A percentile compares a stretch with the other conserved stretches of the same genome.
These are phyloP conservation scores for Penicillium psychrosexuale DNA, from an alignment of 2,329 filamentous ascomycete species.

Conservation along the genomic window DNA sequence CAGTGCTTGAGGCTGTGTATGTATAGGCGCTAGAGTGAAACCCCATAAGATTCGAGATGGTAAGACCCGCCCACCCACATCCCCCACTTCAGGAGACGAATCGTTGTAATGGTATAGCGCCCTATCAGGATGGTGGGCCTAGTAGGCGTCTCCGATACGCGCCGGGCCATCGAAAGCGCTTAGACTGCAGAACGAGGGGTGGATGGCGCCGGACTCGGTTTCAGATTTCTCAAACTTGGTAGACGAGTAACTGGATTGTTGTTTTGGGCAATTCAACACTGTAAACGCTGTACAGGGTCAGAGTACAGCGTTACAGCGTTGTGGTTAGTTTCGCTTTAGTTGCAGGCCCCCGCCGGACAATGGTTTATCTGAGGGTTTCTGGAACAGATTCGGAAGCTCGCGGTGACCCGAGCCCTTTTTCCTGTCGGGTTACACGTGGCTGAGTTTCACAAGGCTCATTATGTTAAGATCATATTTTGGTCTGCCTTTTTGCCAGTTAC, in stretches of 20 bases:
- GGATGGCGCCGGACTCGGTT: constrained; percentile 3
- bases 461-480: not conserved
- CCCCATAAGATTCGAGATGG: constrained; percentile 15
- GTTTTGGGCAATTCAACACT: not conserved
- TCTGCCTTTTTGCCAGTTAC: not conserved
- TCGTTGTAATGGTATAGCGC: constrained; percentile 9
- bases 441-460: not conserved
- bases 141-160: constrained; percentile 20
- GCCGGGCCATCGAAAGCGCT: constrained; percentile 21
- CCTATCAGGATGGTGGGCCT: constrained; percentile 8
- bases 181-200: constrained; percentile 9
- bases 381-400: not conserved
- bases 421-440: not conserved
- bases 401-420: no score
- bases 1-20: constrained; percentile 13
- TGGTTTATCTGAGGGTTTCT: not conserved
- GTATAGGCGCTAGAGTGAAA: constrained; percentile 34
- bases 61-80: not conserved
- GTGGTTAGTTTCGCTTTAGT: not conserved
- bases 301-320: not conserved
- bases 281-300: not conserved
- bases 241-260: not conserved
- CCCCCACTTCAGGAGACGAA: constrained; percentile 1
- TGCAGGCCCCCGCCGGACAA: not conserved
- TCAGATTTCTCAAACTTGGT: constrained; percentile 3